Conservation (phyloP, 148 eudicot species). For the Chenopodium quinoa region DNA sequence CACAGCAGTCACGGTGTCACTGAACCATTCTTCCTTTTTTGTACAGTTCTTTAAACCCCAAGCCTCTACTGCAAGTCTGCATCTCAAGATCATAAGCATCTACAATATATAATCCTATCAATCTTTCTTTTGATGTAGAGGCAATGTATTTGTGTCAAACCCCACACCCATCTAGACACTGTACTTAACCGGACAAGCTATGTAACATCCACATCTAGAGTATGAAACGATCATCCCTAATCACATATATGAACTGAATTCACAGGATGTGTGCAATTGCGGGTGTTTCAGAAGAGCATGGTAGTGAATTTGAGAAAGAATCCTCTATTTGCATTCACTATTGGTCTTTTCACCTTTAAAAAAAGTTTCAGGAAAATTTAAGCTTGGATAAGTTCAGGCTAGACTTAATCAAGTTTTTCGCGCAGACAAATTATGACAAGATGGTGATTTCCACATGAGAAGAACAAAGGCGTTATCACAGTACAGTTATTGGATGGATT, state of each 20-base stretch:
- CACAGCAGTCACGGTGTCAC: constrained; percentile 96
- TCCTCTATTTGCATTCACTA: no score
- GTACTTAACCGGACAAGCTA: neutral
- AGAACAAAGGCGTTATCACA: neutral
- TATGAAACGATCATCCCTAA: neutral
- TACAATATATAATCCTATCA: neutral
- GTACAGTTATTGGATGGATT: neutral
- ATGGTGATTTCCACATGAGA: no score
- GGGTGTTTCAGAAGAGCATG: no score
- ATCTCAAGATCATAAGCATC: constrained; percentile 27
- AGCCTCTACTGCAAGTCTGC: constrained; percentile 94
- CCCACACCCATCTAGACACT: neutral
- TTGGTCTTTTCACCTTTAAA: neutral
- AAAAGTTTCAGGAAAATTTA: neutral
- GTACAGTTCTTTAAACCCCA: constrained; percentile 99
- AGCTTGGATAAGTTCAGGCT: neutral
- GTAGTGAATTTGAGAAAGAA: no score
- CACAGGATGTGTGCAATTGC: neutral
- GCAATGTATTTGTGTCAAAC: neutral
- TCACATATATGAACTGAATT: neutral
- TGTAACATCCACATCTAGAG: neutral
- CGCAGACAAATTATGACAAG: neutral
- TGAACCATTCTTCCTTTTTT: constrained; percentile 92
- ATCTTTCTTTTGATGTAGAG: neutral
- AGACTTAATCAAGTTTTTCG: neutral